These are phyloP conservation scores for Galerina sulciceps DNA, from an alignment of 768 basidiomycete species.

Conservation along the genomic window DNA sequence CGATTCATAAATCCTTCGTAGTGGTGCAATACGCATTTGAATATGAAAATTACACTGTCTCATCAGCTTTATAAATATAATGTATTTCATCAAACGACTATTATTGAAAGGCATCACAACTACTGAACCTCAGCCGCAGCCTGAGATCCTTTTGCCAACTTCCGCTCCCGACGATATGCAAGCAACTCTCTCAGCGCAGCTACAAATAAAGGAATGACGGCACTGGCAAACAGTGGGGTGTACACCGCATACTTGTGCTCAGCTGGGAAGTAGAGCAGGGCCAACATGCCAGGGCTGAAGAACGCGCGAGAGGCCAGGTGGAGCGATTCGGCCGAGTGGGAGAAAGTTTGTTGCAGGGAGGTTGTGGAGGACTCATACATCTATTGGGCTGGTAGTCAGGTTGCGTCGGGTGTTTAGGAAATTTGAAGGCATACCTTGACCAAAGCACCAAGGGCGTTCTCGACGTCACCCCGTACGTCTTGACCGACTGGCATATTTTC, in stretches of 20 bases:
- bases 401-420: too few species aligned
- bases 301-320: constrained; percentile 83
- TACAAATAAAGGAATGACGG: constrained; percentile 81
- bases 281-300: constrained; percentile 97
- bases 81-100: too few species aligned
- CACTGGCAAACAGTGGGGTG: constrained; percentile 91
- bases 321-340: constrained; percentile 64
- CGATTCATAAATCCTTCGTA: background rate
- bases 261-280: constrained; percentile 93
- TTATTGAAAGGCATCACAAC: background rate
- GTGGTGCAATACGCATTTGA: background rate
- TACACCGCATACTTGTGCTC: constrained; percentile 99
- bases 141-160: constrained; percentile 3
- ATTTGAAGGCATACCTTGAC: constrained; percentile 59
- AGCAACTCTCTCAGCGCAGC: constrained; percentile 74
- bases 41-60: background rate
- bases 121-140: background rate
- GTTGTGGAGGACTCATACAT: constrained; percentile 38
- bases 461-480: constrained; percentile 75
- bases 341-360: constrained; percentile 52
- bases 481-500: constrained; percentile 90
- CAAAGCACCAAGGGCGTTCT: constrained; percentile 70
- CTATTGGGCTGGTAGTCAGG: constrained; percentile 29
- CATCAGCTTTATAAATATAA: too few species aligned
- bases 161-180: constrained; percentile 56